Evolutionary conservation across 1,139 yeast genomes (phyloP), one percentile per base, ranked within the genome.

Genomic region (Saccharomyces pastorianus): DNA sequence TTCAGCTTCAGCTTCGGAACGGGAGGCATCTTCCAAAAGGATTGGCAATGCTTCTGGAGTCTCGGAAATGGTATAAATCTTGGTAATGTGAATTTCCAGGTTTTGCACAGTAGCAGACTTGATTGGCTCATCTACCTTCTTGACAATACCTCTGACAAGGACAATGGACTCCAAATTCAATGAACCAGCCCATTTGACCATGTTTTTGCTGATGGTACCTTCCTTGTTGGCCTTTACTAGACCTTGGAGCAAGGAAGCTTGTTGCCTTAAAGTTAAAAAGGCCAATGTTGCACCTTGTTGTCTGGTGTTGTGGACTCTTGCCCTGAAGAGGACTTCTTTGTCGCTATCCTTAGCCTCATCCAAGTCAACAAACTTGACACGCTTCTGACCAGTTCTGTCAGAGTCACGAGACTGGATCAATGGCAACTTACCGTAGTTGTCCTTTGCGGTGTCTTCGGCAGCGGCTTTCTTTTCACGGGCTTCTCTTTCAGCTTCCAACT

Each of bases 201-300:
- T 88, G 72, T 88, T 96, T 75, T 93, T 93, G 53, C 96, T 88
- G 55, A 95, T 79, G 31, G 83, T 75, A 57, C 80, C 81, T n/a
- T 64, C 70, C 48, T 64, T 60, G 66, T 83, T 81, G 53, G 76
- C 71, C 70, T 87, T 88, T 60, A 89, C 77, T 62, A 93, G 79
- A 56, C 88, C 96, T 77, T 91, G 98, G 64, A 91, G 81, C 67
- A 86, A 74, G 56, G 82, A 80, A 54, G 82, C 76, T 76, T 89
- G 96, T 76, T 93, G 99, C 77, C 99, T 87, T 67, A 93, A 82
- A 28, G 95, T 83, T 64, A 93, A 74, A 72, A 93, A 93, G 53
- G 89, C 82, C 87, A 93, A 84, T 63, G 95, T 90, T 66, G 96
- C 96, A 72, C 96, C 96, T 73, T 93, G 97, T 69, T 89, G 88